A percentile compares a stretch with the other conserved stretches of the same genome.
These are phyloP conservation scores for Parastagonospora nodorum DNA, from an alignment of 2,329 filamentous ascomycete genomes.

Conservation along the genomic window DNA sequence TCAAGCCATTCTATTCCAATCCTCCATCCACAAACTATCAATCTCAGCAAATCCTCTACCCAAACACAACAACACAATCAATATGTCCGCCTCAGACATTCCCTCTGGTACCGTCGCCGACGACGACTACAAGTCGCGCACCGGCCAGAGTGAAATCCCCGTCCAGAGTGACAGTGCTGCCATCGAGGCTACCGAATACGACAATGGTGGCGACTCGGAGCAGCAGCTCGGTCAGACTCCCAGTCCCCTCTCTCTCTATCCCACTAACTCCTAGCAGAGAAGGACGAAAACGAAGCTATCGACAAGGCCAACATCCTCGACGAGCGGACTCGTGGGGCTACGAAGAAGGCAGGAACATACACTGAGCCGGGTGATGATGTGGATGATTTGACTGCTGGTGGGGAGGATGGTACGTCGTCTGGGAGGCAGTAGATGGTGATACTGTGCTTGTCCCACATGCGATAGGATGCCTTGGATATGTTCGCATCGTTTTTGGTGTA, in stretches of 20 bases:
- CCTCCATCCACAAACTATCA: not conserved
- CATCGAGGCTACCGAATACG: constrained; percentile 50
- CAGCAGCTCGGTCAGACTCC: constrained; percentile 50
- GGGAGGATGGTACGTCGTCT: constrained; percentile 41
- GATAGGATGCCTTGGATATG: too few species aligned
- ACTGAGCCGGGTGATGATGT: constrained; percentile 58
- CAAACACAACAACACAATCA: constrained; percentile 4
- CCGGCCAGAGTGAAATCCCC: constrained; percentile 52
- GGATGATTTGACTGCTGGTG: constrained; percentile 49
- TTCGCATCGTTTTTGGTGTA: too few species aligned
- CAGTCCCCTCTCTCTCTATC: not conserved
- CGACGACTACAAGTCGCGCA: constrained; percentile 54
- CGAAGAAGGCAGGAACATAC: constrained; percentile 53
- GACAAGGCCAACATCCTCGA: constrained; percentile 55
- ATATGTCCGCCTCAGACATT: constrained; percentile 41
- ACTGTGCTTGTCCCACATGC: too few species aligned
- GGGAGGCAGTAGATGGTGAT: constrained; percentile 19
- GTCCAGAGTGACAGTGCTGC: constrained; percentile 55
- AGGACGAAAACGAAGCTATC: constrained; percentile 57
- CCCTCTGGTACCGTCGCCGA: constrained; percentile 45
- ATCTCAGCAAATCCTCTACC: not conserved
- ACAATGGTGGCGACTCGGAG: constrained; percentile 56
- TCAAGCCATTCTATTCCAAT: not conserved
- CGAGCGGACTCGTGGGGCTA: constrained; percentile 54
- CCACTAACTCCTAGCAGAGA: constrained; percentile 32